Percentiles rank a stretch among this genome's conserved stretches.
Conservation (phyloP, 208 protist genomes). For the Acanthamoeba sp. region DNA sequence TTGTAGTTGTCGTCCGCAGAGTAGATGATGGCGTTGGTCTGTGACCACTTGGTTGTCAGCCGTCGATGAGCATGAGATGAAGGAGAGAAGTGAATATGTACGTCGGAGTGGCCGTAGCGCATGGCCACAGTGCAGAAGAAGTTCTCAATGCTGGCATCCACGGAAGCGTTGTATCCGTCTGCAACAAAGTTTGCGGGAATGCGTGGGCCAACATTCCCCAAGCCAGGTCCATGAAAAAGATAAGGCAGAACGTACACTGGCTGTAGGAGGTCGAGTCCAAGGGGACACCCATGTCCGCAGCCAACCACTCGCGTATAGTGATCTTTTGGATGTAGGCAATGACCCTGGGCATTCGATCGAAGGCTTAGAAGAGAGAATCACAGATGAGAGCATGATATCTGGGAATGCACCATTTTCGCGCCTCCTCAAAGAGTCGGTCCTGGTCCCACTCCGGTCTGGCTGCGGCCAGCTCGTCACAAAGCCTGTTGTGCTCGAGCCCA, state of each 20-base stretch:
- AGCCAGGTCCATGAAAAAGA: no score
- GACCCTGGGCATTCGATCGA: no score
- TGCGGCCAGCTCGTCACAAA: not conserved
- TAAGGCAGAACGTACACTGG: not conserved
- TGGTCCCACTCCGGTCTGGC: not conserved
- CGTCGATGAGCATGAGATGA: no score
- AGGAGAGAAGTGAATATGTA: no score
- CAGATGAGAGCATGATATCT: no score
- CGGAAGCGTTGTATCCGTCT: constrained; percentile 12
- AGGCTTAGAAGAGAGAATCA: no score
- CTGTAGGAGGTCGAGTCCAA: constrained; percentile 7
- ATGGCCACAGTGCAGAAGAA: constrained; percentile 59
- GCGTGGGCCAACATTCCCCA: no score
- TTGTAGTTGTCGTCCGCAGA: not conserved
- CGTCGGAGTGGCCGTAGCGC: constrained; percentile 70
- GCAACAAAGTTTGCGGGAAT: no score
- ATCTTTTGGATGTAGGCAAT: constrained; percentile 71
- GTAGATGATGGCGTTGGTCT: no score
- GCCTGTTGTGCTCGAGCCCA: constrained; percentile 20
- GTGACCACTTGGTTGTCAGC: no score
- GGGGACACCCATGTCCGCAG: constrained; percentile 13
- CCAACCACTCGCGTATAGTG: constrained; percentile 1
- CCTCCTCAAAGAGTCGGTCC: constrained; percentile 32
- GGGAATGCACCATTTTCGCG: not conserved
- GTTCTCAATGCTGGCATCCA: constrained; percentile 22